Evolutionary conservation across 1,284 basidiomycete genomes (phyloP).

Genomic region (Sanghuangporus sanghuang): DNA sequence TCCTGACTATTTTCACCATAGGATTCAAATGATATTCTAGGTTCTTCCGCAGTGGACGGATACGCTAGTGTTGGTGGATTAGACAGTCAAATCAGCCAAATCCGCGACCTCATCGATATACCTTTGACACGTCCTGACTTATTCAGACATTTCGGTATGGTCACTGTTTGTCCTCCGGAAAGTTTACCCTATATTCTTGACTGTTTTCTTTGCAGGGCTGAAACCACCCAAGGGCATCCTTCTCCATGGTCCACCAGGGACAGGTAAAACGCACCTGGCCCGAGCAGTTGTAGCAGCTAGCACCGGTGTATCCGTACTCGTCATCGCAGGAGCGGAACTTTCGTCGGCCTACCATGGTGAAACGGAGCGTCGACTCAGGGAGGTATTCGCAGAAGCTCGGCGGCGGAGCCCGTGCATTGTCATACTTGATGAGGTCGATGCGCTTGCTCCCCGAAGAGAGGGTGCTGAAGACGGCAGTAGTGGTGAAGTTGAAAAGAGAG

Average conservation of each 20-base stretch:
- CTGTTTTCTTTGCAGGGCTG: constrained; percentile 45
- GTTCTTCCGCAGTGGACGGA: constrained; percentile 41
- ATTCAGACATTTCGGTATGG: constrained; percentile 79
- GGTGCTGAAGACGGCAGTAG: constrained; percentile 82
- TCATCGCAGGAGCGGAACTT: constrained; percentile 93
- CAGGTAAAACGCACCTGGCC: constrained; percentile 91
- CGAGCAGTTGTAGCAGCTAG: constrained; percentile 81
- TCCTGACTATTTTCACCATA: background rate
- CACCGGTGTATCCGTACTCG: constrained; percentile 74
- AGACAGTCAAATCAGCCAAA: constrained; percentile 81
- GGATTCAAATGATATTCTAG: constrained; percentile 36
- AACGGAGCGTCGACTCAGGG: constrained; percentile 87
- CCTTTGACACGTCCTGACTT: constrained; percentile 88
- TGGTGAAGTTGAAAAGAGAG: constrained; percentile 92
- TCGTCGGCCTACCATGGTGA: constrained; percentile 96
- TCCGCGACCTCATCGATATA: constrained; percentile 92
- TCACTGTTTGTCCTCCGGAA: constrained; percentile 3
- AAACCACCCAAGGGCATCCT: constrained; percentile 89
- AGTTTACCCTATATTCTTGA: constrained; percentile 12
- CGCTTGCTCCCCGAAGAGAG: constrained; percentile 86
- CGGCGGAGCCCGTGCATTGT: constrained; percentile 85
- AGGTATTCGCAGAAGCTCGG: constrained; percentile 84
- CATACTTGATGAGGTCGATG: constrained; percentile 96
- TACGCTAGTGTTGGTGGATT: constrained; percentile 86
- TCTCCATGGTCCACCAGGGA: constrained; percentile 90